A percentile compares a stretch with the other conserved stretches of the same genome.
phyloP scores from a whole-genome alignment of 2,329 filamentous ascomycete species.

The Podosphaera xanthii region DNA sequence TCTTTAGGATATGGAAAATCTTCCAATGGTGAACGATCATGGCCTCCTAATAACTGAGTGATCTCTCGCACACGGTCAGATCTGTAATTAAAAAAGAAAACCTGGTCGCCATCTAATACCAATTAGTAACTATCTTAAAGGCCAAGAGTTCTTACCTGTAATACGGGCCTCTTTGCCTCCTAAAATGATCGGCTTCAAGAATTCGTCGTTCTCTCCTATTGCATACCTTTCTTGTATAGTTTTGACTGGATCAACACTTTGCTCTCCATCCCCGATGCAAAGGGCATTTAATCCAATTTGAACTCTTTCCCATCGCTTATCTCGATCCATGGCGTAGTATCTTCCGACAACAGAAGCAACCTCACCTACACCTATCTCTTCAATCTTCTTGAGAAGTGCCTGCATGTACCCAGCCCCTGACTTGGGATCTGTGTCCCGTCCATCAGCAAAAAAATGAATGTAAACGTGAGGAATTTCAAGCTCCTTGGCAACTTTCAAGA shows the following conservation, averaged over 20 bases:
- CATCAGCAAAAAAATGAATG: slow-evolving; percentile 98
- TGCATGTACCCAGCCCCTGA: slow-evolving; percentile 74
- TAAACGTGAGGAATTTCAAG: slow-evolving; percentile 73
- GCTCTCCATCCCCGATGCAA: slow-evolving; percentile 67
- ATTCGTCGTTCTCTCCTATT: slow-evolving; percentile 82
- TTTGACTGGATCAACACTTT: slow-evolving; percentile 60
- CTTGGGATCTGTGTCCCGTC: slow-evolving; percentile 94
- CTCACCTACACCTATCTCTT: slow-evolving; percentile 70
- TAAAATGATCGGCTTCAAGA: slow-evolving; percentile 91
- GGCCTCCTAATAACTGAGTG: slow-evolving; percentile 76
- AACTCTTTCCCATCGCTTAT: slow-evolving; percentile 95
- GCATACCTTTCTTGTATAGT: slow-evolving; percentile 75
- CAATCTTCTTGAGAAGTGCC: slow-evolving; percentile 54
- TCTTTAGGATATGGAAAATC: slow-evolving; percentile 90
- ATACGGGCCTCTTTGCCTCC: slow-evolving; percentile 70
- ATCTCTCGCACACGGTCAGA: slow-evolving; percentile 94
- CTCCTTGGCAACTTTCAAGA: slow-evolving; percentile 78
- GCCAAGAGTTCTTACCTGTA: slow-evolving; percentile 36
- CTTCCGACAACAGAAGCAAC: slow-evolving; percentile 83
- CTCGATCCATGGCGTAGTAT: slow-evolving; percentile 98
- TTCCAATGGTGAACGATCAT: slow-evolving; percentile 73
- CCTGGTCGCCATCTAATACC: slow-evolving; percentile 54
- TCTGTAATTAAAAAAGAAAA: slow-evolving; percentile 99
- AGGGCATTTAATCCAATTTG: slow-evolving; percentile 72
- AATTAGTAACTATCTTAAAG: slow-evolving; percentile 4